Evolutionary conservation across 495 filamentous ascomycete species (phyloP), one percentile per base, ranked within the genome.

Genomic region (Recurvomyces mirabilis): DNA sequence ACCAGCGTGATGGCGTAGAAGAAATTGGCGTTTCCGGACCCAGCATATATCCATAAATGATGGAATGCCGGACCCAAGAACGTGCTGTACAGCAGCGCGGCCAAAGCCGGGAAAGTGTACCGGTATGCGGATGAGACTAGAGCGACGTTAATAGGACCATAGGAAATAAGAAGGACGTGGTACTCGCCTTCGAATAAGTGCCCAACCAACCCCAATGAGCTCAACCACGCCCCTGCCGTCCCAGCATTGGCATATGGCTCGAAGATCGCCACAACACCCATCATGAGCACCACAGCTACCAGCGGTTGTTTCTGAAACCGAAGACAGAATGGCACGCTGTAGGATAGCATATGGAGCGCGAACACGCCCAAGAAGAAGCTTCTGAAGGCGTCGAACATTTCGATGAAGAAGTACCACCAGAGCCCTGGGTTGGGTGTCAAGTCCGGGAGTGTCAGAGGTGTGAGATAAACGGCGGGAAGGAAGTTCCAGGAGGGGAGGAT

Each of bases 401-500:
- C 91, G 54, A 89, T 93, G 66, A 98, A 96, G 64, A 96, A 98
- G 66, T 98, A 98, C 91, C 91, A 98, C 91, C 91, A 98, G 0
- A 98, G 71, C 1, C 91, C 91, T 29, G 93, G 79, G 51, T 96
- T 98, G 18, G 91, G 91, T 0, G 89, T 89, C 32, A 98, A 68
- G 64, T 96, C 93, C 1, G 87, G 87, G 3, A 98, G 77, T 3
- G 91, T 75, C 12, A 98, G 70, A 53, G 89, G 87, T 20, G 93
- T 82, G 43, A 88, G 86, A 58, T 98, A 98, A 1, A 89, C 94
- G 10, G 87, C 84, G 2, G 73, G 66, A 5, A 96, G 63, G 58
- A 95, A 96, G 39, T 87, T 78, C 74, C 81, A 87, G 22, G 82
- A 86, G 25, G 73, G 71, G 17, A 79, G 88, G 26, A 95, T 66